phyloP scores from a whole-genome alignment of 2,329 filamentous ascomycete genomes.

The Monilinia laxa region DNA sequence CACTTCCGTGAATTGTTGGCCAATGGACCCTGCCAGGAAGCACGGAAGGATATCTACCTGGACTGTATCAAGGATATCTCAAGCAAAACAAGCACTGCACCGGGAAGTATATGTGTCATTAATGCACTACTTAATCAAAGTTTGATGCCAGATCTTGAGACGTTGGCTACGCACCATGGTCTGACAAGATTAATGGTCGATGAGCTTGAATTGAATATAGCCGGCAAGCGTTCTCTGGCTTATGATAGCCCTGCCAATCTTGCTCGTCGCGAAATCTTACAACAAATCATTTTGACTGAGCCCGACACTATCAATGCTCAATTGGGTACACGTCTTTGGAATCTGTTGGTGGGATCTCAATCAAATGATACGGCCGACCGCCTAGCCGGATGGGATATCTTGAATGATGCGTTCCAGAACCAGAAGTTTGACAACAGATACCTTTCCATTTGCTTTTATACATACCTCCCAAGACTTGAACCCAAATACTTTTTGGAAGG shows the following conservation, averaged over 20 bases:
- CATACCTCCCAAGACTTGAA: conserved; percentile 58
- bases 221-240: conserved; percentile 26
- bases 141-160: conserved; percentile 52
- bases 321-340: conserved; percentile 67
- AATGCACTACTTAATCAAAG: conserved; percentile 49
- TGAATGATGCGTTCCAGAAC: conserved; percentile 51
- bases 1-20: conserved; percentile 61
- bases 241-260: conserved; percentile 48
- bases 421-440: conserved; percentile 55
- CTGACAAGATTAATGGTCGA: conserved; percentile 61
- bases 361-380: conserved; percentile 61
- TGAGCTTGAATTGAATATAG: conserved; percentile 55
- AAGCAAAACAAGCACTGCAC: conserved; percentile 59
- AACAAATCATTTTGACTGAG: conserved; percentile 58
- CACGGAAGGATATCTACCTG: conserved; percentile 61
- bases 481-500: conserved; percentile 59
- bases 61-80: conserved; percentile 69
- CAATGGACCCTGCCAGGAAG: conserved; percentile 54
- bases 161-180: conserved; percentile 60
- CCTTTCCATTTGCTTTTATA: conserved; percentile 52
- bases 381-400: conserved; percentile 66
- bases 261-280: conserved; percentile 58
- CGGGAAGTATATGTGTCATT: conserved; percentile 72
- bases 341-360: conserved; percentile 65
- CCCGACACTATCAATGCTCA: conserved; percentile 61